Conservation (phyloP, 805 yeast genomes). For the Saturnispora sekii region DNA sequence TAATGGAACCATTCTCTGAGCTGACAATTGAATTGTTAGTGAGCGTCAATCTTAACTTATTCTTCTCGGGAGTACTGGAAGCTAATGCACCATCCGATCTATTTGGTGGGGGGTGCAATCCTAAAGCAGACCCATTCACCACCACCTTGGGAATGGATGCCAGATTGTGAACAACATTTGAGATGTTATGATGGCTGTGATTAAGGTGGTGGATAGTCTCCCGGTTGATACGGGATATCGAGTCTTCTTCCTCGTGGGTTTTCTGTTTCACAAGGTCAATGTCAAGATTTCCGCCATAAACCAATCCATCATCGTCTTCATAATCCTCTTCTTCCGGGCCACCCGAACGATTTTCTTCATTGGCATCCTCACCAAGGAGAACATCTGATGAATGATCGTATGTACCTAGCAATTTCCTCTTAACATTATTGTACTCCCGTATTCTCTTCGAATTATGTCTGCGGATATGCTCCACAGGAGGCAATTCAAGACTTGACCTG, state of each 20-base stretch:
- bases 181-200: not conserved
- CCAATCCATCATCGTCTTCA: not conserved
- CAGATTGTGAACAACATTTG: not conserved
- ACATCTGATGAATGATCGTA: not conserved
- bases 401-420: conserved; percentile 9
- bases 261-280: too few relatives aligned
- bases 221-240: too few relatives aligned
- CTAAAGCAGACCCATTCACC: not conserved
- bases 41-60: not conserved
- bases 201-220: too few relatives aligned
- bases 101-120: not conserved
- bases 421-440: conserved; percentile 7
- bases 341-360: not conserved
- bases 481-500: not conserved
- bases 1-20: not conserved
- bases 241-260: not conserved
- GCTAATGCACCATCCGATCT: not conserved
- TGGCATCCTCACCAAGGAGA: not conserved
- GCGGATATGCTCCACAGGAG: not conserved
- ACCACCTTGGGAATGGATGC: not conserved
- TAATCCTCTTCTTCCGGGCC: not conserved
- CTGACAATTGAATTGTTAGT: not conserved
- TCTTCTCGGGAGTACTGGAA: conserved; percentile 4
- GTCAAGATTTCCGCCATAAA: too few relatives aligned
- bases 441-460: not conserved